A percentile compares a stretch with the other conserved stretches of the same genome.
These are phyloP conservation scores for Ogataea pignaliae DNA, from an alignment of 805 yeast species.

Conservation along the genomic window DNA sequence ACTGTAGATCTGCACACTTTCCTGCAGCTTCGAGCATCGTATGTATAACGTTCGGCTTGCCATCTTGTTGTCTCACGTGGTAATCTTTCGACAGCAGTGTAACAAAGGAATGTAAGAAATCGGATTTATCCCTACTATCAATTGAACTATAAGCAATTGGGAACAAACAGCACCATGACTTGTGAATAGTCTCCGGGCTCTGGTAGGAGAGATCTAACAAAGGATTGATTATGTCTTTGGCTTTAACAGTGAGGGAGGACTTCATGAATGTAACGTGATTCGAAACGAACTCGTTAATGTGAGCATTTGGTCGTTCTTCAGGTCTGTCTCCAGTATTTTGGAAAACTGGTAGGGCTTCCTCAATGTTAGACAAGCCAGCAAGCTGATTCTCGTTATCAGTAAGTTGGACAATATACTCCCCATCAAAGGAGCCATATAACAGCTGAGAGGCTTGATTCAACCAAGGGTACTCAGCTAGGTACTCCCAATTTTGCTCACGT, in stretches of 20 bases:
- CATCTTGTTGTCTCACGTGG: conserved; percentile 84
- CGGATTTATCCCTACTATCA: conserved; percentile 75
- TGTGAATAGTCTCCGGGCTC: conserved; percentile 72
- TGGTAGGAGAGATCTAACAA: conserved; percentile 77
- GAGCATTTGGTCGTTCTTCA: conserved; percentile 16
- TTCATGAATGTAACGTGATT: conserved; percentile 23
- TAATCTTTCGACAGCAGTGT: conserved; percentile 83
- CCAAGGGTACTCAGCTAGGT: conserved; percentile 90
- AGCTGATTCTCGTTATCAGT: conserved; percentile 46
- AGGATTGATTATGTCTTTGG: conserved; percentile 64
- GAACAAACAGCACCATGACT: conserved; percentile 80
- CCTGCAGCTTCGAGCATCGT: conserved; percentile 83
- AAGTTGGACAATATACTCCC: conserved; percentile 42
- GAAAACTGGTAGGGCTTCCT: conserved; percentile 25
- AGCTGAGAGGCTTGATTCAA: conserved; percentile 87
- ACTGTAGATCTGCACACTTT: conserved; percentile 61
- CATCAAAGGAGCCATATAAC: conserved; percentile 71
- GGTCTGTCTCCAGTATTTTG: conserved; percentile 7
- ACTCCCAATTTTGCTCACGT: conserved; percentile 98
- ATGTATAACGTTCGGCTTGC: conserved; percentile 82
- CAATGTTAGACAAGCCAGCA: conserved; percentile 46
- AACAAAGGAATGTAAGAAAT: conserved; percentile 77
- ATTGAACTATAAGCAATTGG: conserved; percentile 74
- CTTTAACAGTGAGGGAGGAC: conserved; percentile 33
- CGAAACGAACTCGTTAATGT: conserved; percentile 15